phyloP scores from a whole-genome alignment of 2,329 filamentous ascomycete genomes.

The Aureobasidium sp. region DNA sequence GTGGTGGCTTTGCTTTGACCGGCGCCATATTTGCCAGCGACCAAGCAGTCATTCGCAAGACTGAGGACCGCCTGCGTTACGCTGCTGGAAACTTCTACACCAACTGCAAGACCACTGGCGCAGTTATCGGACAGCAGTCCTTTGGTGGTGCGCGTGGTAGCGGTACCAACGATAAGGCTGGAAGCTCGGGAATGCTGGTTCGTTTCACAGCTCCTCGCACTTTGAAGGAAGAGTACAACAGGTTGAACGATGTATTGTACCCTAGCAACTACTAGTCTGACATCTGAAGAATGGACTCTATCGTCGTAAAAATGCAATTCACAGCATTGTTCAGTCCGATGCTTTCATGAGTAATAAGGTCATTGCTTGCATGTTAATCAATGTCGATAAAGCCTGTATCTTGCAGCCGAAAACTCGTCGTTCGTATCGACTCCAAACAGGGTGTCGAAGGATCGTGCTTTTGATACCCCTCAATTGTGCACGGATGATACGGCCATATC shows the following conservation, averaged over 20 bases:
- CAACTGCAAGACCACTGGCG: conserved; percentile 53
- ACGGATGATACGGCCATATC: too few species aligned
- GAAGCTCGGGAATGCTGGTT: conserved; percentile 26
- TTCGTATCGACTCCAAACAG: too few species aligned
- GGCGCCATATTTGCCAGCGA: conserved; percentile 47
- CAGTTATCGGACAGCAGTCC: conserved; percentile 50
- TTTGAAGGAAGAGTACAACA: not conserved
- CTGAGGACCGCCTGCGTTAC: conserved; percentile 46
- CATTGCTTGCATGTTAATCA: too few species aligned
- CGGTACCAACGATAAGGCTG: conserved; percentile 53
- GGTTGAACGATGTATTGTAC: not conserved
- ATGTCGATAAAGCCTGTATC: too few species aligned
- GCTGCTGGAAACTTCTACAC: conserved; percentile 53
- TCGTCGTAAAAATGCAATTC: too few species aligned
- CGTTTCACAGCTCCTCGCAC: not conserved
- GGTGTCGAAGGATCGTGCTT: too few species aligned
- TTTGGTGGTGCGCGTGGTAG: conserved; percentile 49
- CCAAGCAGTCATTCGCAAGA: conserved; percentile 42
- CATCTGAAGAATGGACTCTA: too few species aligned
- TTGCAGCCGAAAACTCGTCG: too few species aligned
- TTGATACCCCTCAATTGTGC: too few species aligned
- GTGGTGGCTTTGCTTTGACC: conserved; percentile 42
- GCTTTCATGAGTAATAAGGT: too few species aligned
- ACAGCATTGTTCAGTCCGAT: too few species aligned
- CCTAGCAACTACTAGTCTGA: not conserved